These are phyloP conservation scores for Calonectria hawksworthii DNA, from an alignment of 2,329 filamentous ascomycete species.

Conservation along the genomic window DNA sequence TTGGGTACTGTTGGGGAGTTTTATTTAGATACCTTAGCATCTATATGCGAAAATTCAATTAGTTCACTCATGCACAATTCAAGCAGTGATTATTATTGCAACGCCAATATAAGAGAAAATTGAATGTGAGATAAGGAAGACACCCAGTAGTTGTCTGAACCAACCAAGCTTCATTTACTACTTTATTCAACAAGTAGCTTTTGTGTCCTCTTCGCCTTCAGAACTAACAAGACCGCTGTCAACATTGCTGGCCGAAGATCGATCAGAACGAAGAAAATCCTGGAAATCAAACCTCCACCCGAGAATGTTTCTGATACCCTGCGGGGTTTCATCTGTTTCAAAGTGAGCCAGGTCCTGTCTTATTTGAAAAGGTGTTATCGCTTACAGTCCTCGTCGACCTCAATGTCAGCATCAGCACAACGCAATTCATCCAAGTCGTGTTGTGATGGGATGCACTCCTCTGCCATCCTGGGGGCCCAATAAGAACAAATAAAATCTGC, in stretches of 20 bases:
- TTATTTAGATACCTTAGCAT: slow-evolving; percentile 23
- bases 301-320: fast-evolving
- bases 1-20: background rate
- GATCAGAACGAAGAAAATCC: background rate
- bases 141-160: background rate
- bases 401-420: background rate
- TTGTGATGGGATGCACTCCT: slow-evolving; percentile 1
- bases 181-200: too few species aligned
- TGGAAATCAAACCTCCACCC: background rate
- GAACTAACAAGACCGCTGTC: background rate
- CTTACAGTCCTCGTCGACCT: background rate
- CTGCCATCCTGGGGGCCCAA: slow-evolving; percentile 1
- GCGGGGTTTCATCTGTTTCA: background rate
- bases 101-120: background rate
- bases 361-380: background rate
- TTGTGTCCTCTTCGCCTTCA: background rate
- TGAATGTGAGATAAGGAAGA: background rate
- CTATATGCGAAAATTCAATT: slow-evolving; percentile 1
- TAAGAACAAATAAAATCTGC: background rate
- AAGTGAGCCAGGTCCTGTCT: background rate
- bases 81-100: background rate
- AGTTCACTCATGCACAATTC: background rate
- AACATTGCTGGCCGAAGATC: background rate
- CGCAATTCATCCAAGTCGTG: background rate
- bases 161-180: background rate